Base-by-base conservation (phyloP, 495 filamentous ascomycete species). In the Cryomyces antarcticus region DNA sequence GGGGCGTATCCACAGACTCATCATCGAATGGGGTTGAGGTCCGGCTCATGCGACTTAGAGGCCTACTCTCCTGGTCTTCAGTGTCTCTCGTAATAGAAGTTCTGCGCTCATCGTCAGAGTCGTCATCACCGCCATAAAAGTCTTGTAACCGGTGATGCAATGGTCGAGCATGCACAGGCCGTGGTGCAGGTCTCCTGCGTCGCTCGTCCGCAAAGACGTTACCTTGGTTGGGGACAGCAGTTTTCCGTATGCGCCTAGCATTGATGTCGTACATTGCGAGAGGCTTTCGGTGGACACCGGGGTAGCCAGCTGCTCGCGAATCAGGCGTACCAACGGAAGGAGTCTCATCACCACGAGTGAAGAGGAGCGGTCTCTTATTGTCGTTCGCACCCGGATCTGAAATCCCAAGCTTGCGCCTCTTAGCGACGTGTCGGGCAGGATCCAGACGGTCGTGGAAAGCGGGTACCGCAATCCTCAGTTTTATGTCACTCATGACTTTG, bases 361-460 rank as follows among this genome's bases (percentile, higher is more conserved):
- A 61, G n/a, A n/a, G n/a, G 42, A 75, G 62, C 17, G 60, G 47
- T 10, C 65, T 59, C 9, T 61, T 61, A 49, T 64, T 68, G 7
- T 41, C 65, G 61, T 52, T 52, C 42, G 62, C 62, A n/a, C 71
- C 73, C 2, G 78, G 78, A 50, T 82, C 79, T 7, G 73, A 57
- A 49, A 96, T 77, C 35, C 87, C 83, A 3, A 87, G 62, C 51
- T 70, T 80, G 46, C 79, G 73, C 34, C 86, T 71, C 57, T 80
- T 93, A 11, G 71, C 59, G 30, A 67, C 63, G 58, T 88, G 85
- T 39, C 80, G 77, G 42, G 70, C 71, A 3, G 89, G 84, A 48
- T 93, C 82, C 36, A 99, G 72, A 57, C 76, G 82, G 31, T 86
- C 72, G 54, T 82, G 85, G 31, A 99, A 59, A n/a, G 74, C 70